Percentiles rank a stretch among this genome's conserved stretches.
These are phyloP conservation scores for Sporothrix inflata DNA, from an alignment of 2,329 filamentous ascomycete genomes.

Conservation along the genomic window DNA sequence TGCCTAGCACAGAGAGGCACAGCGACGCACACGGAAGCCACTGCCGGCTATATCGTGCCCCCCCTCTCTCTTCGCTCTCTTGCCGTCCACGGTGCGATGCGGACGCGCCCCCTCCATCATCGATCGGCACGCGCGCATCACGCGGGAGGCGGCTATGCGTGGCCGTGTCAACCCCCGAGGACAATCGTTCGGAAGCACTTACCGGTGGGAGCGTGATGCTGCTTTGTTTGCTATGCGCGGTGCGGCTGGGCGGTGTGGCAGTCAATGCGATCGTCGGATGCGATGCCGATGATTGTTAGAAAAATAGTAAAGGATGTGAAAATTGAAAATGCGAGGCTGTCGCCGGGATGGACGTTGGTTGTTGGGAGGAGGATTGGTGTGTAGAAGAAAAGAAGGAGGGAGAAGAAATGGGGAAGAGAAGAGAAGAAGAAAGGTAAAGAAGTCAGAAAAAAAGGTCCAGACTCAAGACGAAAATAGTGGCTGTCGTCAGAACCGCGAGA, in stretches of 20 bases:
- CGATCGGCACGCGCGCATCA: background rate
- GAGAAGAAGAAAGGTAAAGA: no score
- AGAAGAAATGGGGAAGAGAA: background rate
- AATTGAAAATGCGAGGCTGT: background rate
- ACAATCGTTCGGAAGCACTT: background rate
- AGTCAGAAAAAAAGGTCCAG: background rate
- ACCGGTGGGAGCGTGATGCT: background rate
- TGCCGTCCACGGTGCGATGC: no score
- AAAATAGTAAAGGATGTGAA: background rate
- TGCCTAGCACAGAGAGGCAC: constrained; percentile 9
- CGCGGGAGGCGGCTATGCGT: background rate
- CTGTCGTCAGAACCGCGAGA: constrained; percentile 23
- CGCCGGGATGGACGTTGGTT: background rate
- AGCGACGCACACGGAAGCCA: no score
- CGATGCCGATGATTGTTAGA: background rate
- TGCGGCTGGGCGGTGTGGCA: background rate
- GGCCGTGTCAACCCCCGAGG: no score
- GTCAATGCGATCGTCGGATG: constrained; percentile 16
- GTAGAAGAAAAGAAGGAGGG: background rate
- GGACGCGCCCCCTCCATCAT: background rate
- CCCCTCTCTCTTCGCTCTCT: no score
- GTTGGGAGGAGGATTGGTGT: background rate
- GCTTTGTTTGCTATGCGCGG: background rate
- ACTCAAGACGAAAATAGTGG: constrained; percentile 15
- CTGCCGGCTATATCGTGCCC: no score